Percentiles rank a stretch among this genome's conserved stretches.
Evolutionary conservation across 83 land plant species (phyloP).

Genomic region (Diphasiastrum complanatum): DNA sequence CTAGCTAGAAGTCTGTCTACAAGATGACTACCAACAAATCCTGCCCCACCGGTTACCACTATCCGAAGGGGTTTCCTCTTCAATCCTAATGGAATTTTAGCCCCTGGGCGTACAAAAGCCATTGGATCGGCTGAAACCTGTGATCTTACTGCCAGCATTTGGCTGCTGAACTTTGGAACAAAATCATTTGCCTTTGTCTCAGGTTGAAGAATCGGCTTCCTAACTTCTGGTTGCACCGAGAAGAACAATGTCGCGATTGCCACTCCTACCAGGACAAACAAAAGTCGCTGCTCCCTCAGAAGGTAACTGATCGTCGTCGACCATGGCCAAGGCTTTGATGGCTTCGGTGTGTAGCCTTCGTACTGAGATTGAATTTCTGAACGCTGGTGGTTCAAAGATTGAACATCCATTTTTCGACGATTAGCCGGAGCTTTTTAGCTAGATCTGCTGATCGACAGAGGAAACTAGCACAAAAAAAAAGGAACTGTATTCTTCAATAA

Average conservation of each 20-base stretch:
- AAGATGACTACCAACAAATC: conserved; percentile 86
- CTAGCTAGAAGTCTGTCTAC: conserved; percentile 78
- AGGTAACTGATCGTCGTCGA: conserved; percentile 54
- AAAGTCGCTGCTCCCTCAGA: conserved; percentile 74
- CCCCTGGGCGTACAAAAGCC: conserved; percentile 33
- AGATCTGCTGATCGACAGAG: no score
- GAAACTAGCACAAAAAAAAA: background rate
- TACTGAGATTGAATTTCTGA: background rate
- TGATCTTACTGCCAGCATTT: background rate
- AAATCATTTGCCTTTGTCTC: background rate
- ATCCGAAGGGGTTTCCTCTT: conserved; percentile 66
- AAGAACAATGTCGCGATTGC: conserved; percentile 63
- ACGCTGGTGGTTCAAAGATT: conserved; percentile 22
- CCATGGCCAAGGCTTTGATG: conserved; percentile 20
- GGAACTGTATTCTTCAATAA: background rate
- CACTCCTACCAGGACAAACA: conserved; percentile 69
- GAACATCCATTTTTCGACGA: background rate
- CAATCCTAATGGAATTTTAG: conserved; percentile 75
- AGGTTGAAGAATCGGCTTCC: background rate
- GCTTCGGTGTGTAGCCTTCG: conserved; percentile 25
- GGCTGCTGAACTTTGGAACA: background rate
- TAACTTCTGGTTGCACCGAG: conserved; percentile 29
- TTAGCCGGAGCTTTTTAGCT: background rate
- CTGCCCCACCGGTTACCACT: conserved; percentile 92
- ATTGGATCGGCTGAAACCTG: background rate